Base-by-base conservation (phyloP, 2,329 filamentous ascomycete genomes). In the Beauveria sp. region DNA sequence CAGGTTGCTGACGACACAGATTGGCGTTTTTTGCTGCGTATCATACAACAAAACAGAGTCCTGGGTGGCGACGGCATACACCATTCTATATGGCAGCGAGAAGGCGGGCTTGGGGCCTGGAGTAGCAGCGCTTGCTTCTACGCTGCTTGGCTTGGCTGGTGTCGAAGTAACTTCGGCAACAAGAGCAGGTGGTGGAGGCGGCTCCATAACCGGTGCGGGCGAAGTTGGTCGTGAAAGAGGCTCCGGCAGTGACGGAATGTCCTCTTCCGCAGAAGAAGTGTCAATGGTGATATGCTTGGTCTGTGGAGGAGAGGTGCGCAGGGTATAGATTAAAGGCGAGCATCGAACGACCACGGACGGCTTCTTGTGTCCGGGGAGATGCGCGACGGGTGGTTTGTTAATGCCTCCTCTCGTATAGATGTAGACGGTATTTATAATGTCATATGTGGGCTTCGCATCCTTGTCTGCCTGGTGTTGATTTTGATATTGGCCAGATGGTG, bases 281-380 rank as follows among this genome's bases (percentile, higher is more conserved):
- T 99, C 95, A 64, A 99, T 91, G 0, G 91, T 96, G 67, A 99
- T 96, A 69, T 96, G 87, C 68, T 89, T 92, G 1, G 93, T 96
- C 4, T 83, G 76, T 10, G 88, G 86, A 0, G 83, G 75, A 0
- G 80, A 77, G 68, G 89, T 85, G 46, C 95, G 86, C 24, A 96
- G 79, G 0, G 88, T 91, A 75, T 98, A 99, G 67, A 90, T 88
- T 26, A 96, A 77, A 0, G 95, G 95, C 16, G 93, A 99, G 72
- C 95, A 99, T 70, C 91, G 91, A 63, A 99, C 91, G 1, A 93
- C 95, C 12, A 99, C 91, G 0, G 95, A 98, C 0, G 95, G 95
- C 74, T 99, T 99, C 80, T 97, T 99, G 75, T 98, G 93, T 1
- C 95, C 95, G 0, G 95, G 95, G 7, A 99, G 82, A 75, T 98